These are phyloP conservation scores for Neltuma alba DNA, from an alignment of 306 rosid genomes.

Conservation along the genomic window DNA sequence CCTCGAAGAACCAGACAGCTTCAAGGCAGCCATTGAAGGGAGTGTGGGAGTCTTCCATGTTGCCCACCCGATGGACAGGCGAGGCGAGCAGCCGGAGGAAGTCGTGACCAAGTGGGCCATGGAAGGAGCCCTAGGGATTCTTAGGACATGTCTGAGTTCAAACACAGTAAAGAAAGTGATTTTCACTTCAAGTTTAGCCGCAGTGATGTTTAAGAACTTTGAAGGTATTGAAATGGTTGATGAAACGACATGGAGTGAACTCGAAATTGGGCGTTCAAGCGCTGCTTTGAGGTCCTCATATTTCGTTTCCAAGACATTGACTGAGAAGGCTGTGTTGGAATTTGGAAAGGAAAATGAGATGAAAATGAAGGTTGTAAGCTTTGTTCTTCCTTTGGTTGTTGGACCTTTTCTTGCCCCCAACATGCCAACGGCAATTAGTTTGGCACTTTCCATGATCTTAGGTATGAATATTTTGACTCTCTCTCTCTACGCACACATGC, in stretches of 20 bases:
- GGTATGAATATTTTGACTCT: constrained; percentile 35
- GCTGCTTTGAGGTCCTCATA: constrained; percentile 39
- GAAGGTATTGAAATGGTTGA: constrained; percentile 25
- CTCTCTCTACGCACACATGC: not conserved
- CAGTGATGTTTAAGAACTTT: constrained; percentile 27
- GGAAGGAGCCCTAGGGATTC: constrained; percentile 53
- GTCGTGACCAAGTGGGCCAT: constrained; percentile 40
- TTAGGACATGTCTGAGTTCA: constrained; percentile 47
- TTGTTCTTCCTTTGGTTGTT: constrained; percentile 57
- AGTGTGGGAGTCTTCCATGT: constrained; percentile 62
- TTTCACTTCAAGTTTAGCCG: constrained; percentile 54
- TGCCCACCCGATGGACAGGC: constrained; percentile 49
- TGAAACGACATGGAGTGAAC: constrained; percentile 62
- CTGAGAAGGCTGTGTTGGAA: constrained; percentile 55
- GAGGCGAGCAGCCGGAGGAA: constrained; percentile 45
- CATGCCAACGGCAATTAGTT: constrained; percentile 46
- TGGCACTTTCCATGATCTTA: constrained; percentile 45
- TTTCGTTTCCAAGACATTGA: constrained; percentile 53
- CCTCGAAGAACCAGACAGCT: constrained; percentile 46
- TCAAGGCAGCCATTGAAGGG: constrained; percentile 44
- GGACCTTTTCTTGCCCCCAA: constrained; percentile 62
- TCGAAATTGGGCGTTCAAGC: constrained; percentile 37
- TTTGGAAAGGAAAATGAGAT: constrained; percentile 48
- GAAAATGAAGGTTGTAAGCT: constrained; percentile 54
- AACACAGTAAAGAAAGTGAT: constrained; percentile 57